A percentile compares a stretch with the other conserved stretches of the same genome.
These are phyloP conservation scores for Blumeria graminis DNA, from an alignment of 2,329 filamentous ascomycete genomes.

Conservation along the genomic window DNA sequence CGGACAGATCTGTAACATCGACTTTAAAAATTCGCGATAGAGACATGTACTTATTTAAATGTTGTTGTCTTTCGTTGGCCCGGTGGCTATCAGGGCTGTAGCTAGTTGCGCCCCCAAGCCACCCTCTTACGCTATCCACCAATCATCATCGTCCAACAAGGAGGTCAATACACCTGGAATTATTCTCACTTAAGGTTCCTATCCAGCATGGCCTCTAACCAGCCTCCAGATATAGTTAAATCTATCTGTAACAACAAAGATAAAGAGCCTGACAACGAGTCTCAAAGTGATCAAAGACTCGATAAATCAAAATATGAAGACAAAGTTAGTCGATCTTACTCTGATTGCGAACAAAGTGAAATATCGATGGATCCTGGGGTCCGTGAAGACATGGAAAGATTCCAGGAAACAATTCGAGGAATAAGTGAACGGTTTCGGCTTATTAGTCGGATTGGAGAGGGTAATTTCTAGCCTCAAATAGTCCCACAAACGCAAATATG, in stretches of 20 bases:
- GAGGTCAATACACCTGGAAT: too few species aligned
- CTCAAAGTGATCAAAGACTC: constrained; percentile 16
- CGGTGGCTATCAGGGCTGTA: too few species aligned
- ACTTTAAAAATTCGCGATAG: not conserved
- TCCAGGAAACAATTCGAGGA: constrained; percentile 60
- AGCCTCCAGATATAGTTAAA: too few species aligned
- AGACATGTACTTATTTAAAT: not conserved
- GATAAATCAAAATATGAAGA: constrained; percentile 13
- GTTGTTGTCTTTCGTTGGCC: not conserved
- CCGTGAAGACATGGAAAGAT: constrained; percentile 64
- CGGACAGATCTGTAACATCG: not conserved
- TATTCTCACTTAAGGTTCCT: too few species aligned
- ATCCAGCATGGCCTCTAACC: too few species aligned
- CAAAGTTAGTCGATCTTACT: constrained; percentile 11
- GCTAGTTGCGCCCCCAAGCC: too few species aligned
- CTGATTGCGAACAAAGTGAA: constrained; percentile 31
- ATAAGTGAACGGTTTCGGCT: constrained; percentile 68
- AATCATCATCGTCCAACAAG: too few species aligned
- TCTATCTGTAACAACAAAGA: constrained; percentile 9
- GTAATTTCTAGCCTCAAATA: constrained; percentile 20
- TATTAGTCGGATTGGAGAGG: constrained; percentile 94
- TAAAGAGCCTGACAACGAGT: constrained; percentile 16
- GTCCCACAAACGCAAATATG: not conserved
- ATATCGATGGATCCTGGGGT: constrained; percentile 41
- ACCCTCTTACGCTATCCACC: too few species aligned